phyloP scores from a whole-genome alignment of 75 land plant genomes.

The Pseudotsuga menziesii region DNA sequence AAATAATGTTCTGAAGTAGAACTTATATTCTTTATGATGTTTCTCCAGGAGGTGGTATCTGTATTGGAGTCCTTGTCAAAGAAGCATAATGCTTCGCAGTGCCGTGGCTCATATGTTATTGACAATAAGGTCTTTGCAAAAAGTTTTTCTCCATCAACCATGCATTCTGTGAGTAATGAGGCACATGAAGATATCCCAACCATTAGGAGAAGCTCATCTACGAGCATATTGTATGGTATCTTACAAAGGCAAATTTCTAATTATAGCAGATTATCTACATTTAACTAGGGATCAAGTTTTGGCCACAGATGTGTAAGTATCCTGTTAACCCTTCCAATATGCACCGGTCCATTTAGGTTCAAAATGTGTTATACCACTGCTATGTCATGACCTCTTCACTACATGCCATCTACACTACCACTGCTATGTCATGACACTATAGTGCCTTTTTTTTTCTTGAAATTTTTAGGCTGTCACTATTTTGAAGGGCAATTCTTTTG shows the following conservation, averaged over 20 bases:
- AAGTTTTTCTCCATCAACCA: neutral
- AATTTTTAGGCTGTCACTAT: too few species aligned
- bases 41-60: constrained; percentile 4
- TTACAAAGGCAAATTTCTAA: neutral
- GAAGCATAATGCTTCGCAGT: neutral
- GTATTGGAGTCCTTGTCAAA: neutral
- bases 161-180: constrained; percentile 1
- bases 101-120: neutral
- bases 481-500: neutral
- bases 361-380: too few species aligned
- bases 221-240: neutral
- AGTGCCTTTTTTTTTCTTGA: neutral
- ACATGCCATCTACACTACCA: neutral
- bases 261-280: neutral
- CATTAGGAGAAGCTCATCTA: neutral
- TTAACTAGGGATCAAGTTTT: neutral
- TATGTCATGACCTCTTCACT: neutral
- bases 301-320: neutral
- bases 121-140: neutral
- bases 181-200: neutral
- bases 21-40: neutral
- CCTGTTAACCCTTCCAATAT: neutral
- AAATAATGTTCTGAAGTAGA: neutral
- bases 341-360: neutral
- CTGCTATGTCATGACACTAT: neutral